These are phyloP conservation scores for Mucor saturninus DNA, from an alignment of 371 early-diverging fungal species.

Conservation along the genomic window DNA sequence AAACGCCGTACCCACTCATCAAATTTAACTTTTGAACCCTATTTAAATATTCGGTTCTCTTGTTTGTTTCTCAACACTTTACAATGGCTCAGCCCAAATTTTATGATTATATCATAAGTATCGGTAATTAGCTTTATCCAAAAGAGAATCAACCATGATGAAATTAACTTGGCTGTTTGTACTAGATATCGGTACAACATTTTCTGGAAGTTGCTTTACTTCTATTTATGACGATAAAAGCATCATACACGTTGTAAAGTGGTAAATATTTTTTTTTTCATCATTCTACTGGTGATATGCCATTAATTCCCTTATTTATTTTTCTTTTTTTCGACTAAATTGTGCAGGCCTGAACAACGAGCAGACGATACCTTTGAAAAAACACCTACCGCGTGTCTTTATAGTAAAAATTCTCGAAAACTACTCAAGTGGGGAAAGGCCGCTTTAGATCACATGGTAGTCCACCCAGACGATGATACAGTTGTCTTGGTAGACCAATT, in stretches of 20 bases:
- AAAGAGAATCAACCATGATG: neutral
- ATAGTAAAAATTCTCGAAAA: neutral
- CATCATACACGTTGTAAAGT: conserved; percentile 6
- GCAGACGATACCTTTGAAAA: conserved; percentile 7
- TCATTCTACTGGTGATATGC: neutral
- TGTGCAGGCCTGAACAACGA: conserved; percentile 11
- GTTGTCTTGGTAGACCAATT: conserved; percentile 1
- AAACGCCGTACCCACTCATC: too few species aligned
- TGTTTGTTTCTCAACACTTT: too few species aligned
- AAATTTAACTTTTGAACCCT: too few species aligned
- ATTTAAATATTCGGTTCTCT: too few species aligned
- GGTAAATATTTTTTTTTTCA: neutral
- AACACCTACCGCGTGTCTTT: conserved; percentile 16
- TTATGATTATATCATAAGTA: conserved; percentile 10
- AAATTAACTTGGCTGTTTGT: neutral
- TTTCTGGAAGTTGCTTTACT: conserved; percentile 17
- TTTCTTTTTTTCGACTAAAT: neutral
- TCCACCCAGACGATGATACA: neutral
- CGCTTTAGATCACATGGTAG: neutral
- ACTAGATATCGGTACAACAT: conserved; percentile 17
- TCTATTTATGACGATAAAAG: neutral
- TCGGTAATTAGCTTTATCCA: neutral
- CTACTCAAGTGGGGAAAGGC: conserved; percentile 15
- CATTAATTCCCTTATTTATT: too few species aligned
- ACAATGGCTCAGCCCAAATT: neutral